A percentile compares a stretch with the other conserved stretches of the same genome.
These are phyloP conservation scores for Cytospora piceicola DNA, from an alignment of 2,329 filamentous ascomycete species.

Conservation along the genomic window DNA sequence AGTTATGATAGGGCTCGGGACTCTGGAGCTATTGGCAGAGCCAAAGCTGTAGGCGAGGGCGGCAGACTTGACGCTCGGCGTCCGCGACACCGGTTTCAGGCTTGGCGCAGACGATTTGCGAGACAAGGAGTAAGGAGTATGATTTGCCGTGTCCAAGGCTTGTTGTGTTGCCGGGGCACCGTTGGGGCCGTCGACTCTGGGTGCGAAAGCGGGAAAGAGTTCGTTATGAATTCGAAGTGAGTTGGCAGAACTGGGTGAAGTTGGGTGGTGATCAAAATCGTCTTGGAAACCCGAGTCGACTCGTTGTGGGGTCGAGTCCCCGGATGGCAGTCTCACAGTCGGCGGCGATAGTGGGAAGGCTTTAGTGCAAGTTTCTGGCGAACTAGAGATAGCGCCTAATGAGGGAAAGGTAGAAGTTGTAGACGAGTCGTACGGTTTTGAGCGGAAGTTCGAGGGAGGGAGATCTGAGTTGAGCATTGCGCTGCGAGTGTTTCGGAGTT, in stretches of 20 bases:
- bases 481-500: constrained; percentile 34
- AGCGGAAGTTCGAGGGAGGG: constrained; percentile 25
- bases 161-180: constrained; percentile 21
- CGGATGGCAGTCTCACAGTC: constrained; percentile 30
- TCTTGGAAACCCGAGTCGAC: constrained; percentile 27
- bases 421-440: constrained; percentile 25
- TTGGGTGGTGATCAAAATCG: constrained; percentile 26
- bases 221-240: constrained; percentile 32
- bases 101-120: constrained; percentile 50
- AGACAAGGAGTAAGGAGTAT: constrained; percentile 38
- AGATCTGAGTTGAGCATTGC: constrained; percentile 32
- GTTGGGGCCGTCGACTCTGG: constrained; percentile 30
- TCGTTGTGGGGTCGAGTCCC: constrained; percentile 27
- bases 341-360: constrained; percentile 41
- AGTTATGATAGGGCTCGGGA: constrained; percentile 74
- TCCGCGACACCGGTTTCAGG: constrained; percentile 59
- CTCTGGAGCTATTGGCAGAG: constrained; percentile 66
- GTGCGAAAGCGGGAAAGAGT: constrained; percentile 32
- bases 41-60: constrained; percentile 55
- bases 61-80: constrained; percentile 62
- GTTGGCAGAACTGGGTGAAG: constrained; percentile 21
- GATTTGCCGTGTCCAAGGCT: constrained; percentile 33
- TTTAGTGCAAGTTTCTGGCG: constrained; percentile 36
- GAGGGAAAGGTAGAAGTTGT: constrained; percentile 26
- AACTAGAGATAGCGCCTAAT: constrained; percentile 17